Evolutionary conservation across 495 filamentous ascomycete genomes (phyloP), one percentile per base, ranked within the genome.

Genomic region (Lindgomyces ingoldianus): DNA sequence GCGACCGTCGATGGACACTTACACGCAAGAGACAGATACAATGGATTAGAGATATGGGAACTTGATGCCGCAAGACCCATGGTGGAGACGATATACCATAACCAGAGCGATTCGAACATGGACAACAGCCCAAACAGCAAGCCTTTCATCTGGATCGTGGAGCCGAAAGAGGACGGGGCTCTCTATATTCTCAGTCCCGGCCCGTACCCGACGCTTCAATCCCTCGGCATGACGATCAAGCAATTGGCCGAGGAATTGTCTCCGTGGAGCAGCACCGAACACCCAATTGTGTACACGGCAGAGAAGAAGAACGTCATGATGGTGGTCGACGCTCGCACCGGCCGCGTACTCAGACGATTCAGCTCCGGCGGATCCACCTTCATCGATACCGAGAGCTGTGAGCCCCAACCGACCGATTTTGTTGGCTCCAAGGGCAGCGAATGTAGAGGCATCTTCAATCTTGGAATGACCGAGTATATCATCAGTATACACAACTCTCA

Each of bases 1-100:
- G 92, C 95, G 89, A 98, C 95, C 84, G 89, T 98, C 81, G 91
- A 98, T 81, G 94, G 94, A 80, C 89, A 89, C 64, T 85, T 98
- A 75, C 89, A 96, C 81, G 94, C 95, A 72, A 85, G 87, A 78
- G 91, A 97, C 79, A 84, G 94, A 68, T 90, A 89, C 74, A 93
- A 86, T 60, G 94, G 94, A 52, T 77, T 87, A 47, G 81, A 85
- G 60, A 88, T 84, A 74, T 98, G 94, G 94, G 86, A 86, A 71
- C 81, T 96, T 54, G 86, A 89, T 76, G 83, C 89, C 49, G 88
- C 89, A 68, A 85, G 86, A 68, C 91, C 94, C 58, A 89, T 95
- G 81, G 89, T 98, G 64, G 88, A 96, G 74, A 96, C 90, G 50
- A 86, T 84, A 45, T 93, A 97, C 71, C 87, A 94, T 74, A 82